Conservation (phyloP, 2,329 filamentous ascomycete species). For the Clonostachys byssicola region DNA sequence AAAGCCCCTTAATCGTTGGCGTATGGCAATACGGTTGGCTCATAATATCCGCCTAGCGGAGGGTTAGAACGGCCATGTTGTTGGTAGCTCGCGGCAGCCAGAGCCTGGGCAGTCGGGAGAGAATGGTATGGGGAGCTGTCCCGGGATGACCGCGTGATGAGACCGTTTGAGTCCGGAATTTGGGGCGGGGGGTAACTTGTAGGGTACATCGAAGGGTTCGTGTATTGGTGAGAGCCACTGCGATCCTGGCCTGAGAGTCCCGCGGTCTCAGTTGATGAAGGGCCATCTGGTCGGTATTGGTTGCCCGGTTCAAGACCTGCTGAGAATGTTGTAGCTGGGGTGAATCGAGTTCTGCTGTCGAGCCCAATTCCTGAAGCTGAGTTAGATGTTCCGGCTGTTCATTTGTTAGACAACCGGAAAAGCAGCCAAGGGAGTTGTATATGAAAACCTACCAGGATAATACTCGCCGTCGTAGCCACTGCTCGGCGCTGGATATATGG, state of each 20-base stretch:
- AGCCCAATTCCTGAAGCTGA: slow-evolving; percentile 43
- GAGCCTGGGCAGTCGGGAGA: no score
- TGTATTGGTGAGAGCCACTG: slow-evolving; percentile 26
- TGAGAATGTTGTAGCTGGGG: no score
- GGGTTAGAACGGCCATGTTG: no score
- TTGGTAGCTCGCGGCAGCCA: no score
- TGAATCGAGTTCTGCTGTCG: slow-evolving; percentile 24
- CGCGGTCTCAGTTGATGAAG: slow-evolving; percentile 12
- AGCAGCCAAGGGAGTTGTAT: no score
- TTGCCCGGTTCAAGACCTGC: slow-evolving; percentile 20
- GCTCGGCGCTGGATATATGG: neutral
- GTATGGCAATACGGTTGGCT: no score
- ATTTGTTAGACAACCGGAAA: neutral
- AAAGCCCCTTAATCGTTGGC: no score
- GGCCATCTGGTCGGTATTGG: slow-evolving; percentile 31
- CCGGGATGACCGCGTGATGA: no score
- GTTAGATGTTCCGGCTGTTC: slow-evolving; percentile 34
- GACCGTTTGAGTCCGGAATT: no score
- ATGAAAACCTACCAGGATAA: neutral
- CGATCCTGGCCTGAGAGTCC: no score
- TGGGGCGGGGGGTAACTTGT: slow-evolving; percentile 35
- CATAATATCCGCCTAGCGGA: no score
- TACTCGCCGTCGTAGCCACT: neutral
- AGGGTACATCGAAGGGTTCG: slow-evolving; percentile 38
- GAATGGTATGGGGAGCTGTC: no score